Base-by-base conservation (phyloP, 345 rosid genomes). In the Clarkia xantiana region DNA sequence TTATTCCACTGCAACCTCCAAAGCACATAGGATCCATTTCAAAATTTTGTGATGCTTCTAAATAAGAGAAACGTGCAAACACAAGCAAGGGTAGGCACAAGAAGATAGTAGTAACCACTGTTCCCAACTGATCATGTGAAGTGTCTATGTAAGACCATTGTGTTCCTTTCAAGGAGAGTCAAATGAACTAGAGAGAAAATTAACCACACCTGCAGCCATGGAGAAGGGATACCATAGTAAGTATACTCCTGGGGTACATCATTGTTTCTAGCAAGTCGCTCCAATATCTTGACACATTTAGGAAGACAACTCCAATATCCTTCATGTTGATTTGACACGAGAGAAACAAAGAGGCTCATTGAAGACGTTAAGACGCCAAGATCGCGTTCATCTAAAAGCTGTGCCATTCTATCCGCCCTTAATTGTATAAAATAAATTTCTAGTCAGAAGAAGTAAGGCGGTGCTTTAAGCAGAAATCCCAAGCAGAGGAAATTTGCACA, bases 231-330 rank as follows among this genome's bases (percentile, higher is more conserved):
- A 53, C 99, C 96, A 70, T 93, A 93, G 71, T 93, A 93, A 55
- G 96, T 93, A 72, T 93, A 93, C 58, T 93, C 99, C 67, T 93
- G 99, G 48, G 99, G 99, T 53, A 93, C 74, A 58, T 93, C 99
- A 56, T 87, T 96, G 73, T 80, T 93, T 63, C 99, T 80, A 36
- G 91, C 80, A 65, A 93, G 86, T 54, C 99, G 83, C 61, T 93
- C 99, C 78, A 93, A 70, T 50, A 67, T 76, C 79, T 76, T 93
- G 49, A 93, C 99, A 70, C 99, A 93, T 70, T 87, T 93, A 19
- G 96, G 97, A 49, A 84, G 91, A 76, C 88, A 80, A 51, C 82
- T 82, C 84, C 87, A 84, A 58, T 93, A 93, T 29, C 84, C 80
- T 57, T 84, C 99, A 47, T 93, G 91, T 60, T 93, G 68, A 71